Percentiles rank a stretch among this genome's conserved stretches.
Conservation (phyloP, 805 yeast species). For the Candida ortonii region DNA sequence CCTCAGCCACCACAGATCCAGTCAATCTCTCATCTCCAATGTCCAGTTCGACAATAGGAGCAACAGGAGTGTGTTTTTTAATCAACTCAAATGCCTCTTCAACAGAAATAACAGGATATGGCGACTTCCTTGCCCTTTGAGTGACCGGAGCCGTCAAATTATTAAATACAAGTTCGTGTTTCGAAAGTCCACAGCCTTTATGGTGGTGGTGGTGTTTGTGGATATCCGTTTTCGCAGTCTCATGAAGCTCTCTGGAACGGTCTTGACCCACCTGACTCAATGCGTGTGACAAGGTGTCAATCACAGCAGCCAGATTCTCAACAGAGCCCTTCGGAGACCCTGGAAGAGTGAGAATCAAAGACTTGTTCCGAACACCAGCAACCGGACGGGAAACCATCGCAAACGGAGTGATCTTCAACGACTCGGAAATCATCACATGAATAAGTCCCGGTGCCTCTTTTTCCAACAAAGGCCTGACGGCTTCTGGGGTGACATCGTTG, state of each 20-base stretch:
- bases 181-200: slow-evolving; percentile 33
- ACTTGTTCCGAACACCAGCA: slow-evolving; percentile 41
- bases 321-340: slow-evolving; percentile 50
- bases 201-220: slow-evolving; percentile 17
- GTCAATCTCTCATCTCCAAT: slow-evolving; percentile 28
- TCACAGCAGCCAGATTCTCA: slow-evolving; percentile 42
- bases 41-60: slow-evolving; percentile 24
- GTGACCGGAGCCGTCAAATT: slow-evolving; percentile 38
- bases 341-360: slow-evolving; percentile 46
- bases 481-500: slow-evolving; percentile 51
- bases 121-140: slow-evolving; percentile 43
- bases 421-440: slow-evolving; percentile 43
- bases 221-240: slow-evolving; percentile 13
- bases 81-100: slow-evolving; percentile 38
- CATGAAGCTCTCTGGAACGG: slow-evolving; percentile 41
- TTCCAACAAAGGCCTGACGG: slow-evolving; percentile 40
- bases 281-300: slow-evolving; percentile 42
- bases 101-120: slow-evolving; percentile 46
- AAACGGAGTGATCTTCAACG: slow-evolving; percentile 43
- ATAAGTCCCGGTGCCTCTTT: slow-evolving; percentile 49
- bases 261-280: slow-evolving; percentile 35
- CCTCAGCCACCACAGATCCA: slow-evolving; percentile 43
- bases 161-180: slow-evolving; percentile 37
- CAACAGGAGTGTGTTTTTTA: slow-evolving; percentile 31
- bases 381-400: slow-evolving; percentile 51